These are phyloP conservation scores for Camellia granthamiana DNA, from an alignment of 148 eudicot genomes.

Conservation along the genomic window DNA sequence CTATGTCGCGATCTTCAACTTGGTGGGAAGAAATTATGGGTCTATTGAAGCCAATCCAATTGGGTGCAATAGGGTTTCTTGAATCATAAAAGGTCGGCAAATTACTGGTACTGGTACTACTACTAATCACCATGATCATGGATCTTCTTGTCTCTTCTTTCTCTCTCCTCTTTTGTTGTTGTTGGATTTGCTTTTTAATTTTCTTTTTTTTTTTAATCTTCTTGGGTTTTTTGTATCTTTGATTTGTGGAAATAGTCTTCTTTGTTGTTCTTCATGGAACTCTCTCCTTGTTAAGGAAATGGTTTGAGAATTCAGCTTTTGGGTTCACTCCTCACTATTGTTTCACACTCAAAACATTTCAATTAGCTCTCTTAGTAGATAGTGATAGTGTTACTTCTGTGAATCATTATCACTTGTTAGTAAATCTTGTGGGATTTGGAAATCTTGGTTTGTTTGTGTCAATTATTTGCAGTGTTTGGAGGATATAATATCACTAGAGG, in stretches of 20 bases:
- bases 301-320: neutral
- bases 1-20: neutral
- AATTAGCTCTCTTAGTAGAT: neutral
- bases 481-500: no score
- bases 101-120: no score
- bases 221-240: slow-evolving; percentile 9
- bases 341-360: neutral
- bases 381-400: no score
- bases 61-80: slow-evolving; percentile 11
- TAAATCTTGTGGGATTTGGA: no score
- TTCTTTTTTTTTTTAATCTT: neutral
- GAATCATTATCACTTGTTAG: no score
- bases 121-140: neutral
- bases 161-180: neutral
- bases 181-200: neutral
- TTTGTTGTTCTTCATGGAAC: neutral
- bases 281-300: neutral
- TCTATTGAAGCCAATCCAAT: neutral
- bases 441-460: no score
- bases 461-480: no score
- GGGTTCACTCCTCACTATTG: neutral
- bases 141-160: neutral
- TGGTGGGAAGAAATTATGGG: neutral
- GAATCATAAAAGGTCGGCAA: slow-evolving; percentile 16
- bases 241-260: slow-evolving; percentile 2